These are phyloP conservation scores for Straminergon stramineum DNA, from an alignment of 225 moss, liverwort and hornwort species.

Conservation along the genomic window DNA sequence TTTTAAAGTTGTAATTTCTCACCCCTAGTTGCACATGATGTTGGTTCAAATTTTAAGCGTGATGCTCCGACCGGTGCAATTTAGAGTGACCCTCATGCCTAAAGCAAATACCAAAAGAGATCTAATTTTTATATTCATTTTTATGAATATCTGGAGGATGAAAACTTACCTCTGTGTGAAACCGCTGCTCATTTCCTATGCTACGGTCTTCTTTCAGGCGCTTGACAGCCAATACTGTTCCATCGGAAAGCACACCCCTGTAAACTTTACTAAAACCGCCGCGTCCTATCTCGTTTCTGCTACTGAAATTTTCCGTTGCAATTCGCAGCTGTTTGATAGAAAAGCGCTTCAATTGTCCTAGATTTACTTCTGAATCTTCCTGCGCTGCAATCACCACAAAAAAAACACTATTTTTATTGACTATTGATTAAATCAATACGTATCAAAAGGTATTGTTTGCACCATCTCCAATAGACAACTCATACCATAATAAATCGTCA, in stretches of 20 bases:
- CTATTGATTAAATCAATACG: not conserved
- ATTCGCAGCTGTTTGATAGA: slow-evolving; percentile 65
- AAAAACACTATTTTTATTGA: not conserved
- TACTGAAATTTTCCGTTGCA: slow-evolving; percentile 81
- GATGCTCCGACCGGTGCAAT: not conserved
- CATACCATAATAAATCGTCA: not conserved
- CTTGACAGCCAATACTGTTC: not conserved
- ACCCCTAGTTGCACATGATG: not conserved
- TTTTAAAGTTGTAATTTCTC: too few species aligned
- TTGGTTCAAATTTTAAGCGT: not conserved
- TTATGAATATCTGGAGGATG: not conserved
- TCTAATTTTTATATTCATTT: not conserved
- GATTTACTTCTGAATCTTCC: slow-evolving; percentile 68
- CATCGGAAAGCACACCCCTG: not conserved
- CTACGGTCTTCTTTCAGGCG: slow-evolving; percentile 80
- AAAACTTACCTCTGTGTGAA: slow-evolving; percentile 58
- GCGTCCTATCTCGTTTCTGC: slow-evolving; percentile 66
- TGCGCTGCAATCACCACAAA: slow-evolving; percentile 50
- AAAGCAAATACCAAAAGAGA: not conserved
- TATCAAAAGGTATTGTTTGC: not conserved
- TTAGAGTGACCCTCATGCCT: not conserved
- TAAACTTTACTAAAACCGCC: slow-evolving; percentile 62
- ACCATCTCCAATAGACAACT: not conserved
- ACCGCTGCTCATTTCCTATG: slow-evolving; percentile 72
- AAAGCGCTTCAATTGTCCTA: slow-evolving; percentile 79